Evolutionary conservation across 306 rosid species (phyloP), one percentile per base, ranked within the genome.

Genomic region (Myrica gale): DNA sequence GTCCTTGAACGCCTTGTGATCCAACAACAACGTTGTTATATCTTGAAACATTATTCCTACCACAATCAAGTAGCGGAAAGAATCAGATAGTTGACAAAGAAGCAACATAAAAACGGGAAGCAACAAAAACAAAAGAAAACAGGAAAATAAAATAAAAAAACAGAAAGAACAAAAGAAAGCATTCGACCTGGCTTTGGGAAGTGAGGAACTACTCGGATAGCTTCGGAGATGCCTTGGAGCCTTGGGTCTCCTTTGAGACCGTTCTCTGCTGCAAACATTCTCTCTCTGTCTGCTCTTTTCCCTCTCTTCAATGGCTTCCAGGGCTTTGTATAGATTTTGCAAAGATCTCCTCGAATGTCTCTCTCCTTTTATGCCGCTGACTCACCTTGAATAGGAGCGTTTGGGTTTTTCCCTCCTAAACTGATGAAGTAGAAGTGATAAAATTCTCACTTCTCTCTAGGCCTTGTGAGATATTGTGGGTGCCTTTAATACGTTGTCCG

Each of bases 41-140:
- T 95, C 99, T 69, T 95, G 99, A 85, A 95, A 95, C 97, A 95
- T 95, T 71, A 95, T 95, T 79, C 99, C 99, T 95, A 81, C 82
- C 48, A 79, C 23, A 19, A 44, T 17, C 74, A 17, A 5, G 5
- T 11, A 48, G 4, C 10, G 16, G 53, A 2, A 48, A 48, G 13
- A 48, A 48, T 48, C 13, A 48, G 21, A 19, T 52, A 6, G 46
- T 17, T n/a, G 23, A 41, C 16, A 54, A 32, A 55, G 21, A 32
- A 72, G 53, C 51, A 13, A 23, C 23, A 57, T 7, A 68, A 48
- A 72, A 9, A 17, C 19, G 76, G 23, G 54, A 12, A 21, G 55
- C 56, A 42, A 11, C 12, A 47, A 47, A 47, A 10, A 13, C 4
- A 3, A 11, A 48, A 48, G 5, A 53, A 1, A 51, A 21, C 10